These are phyloP conservation scores for Phialophora macrospora DNA, from an alignment of 2,329 filamentous ascomycete genomes.

Conservation along the genomic window DNA sequence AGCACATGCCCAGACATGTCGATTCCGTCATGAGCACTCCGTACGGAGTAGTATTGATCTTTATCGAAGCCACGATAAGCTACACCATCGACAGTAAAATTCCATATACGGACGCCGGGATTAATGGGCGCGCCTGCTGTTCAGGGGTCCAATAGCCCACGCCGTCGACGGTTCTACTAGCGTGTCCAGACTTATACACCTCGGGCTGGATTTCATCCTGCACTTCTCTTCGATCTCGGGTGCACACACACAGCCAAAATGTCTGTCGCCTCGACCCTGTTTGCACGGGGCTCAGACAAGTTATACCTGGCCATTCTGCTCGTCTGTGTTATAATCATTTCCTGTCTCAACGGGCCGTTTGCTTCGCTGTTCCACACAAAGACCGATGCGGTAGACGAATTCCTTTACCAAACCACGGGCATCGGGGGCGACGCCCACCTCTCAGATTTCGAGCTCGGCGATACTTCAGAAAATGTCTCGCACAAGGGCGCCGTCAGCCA, in stretches of 20 bases:
- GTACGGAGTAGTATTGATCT: not conserved
- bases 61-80: conserved; percentile 2
- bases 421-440: not conserved
- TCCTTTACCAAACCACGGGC: not conserved
- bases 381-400: conserved; percentile 3
- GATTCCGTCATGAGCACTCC: not conserved
- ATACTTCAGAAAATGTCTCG: conserved; percentile 3
- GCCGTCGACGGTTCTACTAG: not conserved
- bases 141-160: not conserved
- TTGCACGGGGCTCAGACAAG: conserved; percentile 14
- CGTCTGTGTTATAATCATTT: conserved; percentile 9
- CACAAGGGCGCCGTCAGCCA: conserved; percentile 1
- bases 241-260: conserved; percentile 5
- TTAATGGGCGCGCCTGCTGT: not conserved
- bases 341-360: conserved; percentile 11
- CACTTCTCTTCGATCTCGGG: not conserved
- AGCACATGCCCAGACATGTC: not conserved
- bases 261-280: conserved; percentile 8
- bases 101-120: not conserved
- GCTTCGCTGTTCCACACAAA: conserved; percentile 10
- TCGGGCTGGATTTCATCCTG: not conserved
- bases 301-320: conserved; percentile 14
- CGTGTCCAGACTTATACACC: conserved; percentile 1
- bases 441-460: conserved; percentile 6
- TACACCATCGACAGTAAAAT: not conserved